A percentile compares a stretch with the other conserved stretches of the same genome.
Conservation (phyloP, 2,329 filamentous ascomycete genomes). For the Albophoma yamanashiensis region DNA sequence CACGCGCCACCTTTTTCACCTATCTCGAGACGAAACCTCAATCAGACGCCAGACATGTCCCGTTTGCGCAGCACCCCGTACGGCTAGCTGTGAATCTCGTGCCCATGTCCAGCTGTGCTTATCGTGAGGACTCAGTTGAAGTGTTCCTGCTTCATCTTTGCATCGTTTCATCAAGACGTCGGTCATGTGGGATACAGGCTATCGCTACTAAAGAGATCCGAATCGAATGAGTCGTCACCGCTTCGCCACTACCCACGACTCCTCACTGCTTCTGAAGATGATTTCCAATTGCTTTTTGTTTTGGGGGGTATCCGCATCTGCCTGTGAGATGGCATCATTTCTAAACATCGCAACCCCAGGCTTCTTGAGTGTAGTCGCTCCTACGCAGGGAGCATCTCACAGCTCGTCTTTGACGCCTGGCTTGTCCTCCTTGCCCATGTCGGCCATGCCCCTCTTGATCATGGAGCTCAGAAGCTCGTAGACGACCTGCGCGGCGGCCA, state of each 20-base stretch:
- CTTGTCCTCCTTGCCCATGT: conserved; percentile 31
- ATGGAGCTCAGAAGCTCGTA: conserved; percentile 78
- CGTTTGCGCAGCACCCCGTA: too few species aligned
- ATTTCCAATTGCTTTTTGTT: not conserved
- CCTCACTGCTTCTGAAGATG: not conserved
- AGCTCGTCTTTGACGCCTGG: conserved; percentile 27
- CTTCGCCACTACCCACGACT: not conserved
- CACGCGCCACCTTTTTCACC: not conserved
- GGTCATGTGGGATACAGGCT: not conserved
- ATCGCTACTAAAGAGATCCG: not conserved
- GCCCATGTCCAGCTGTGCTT: not conserved
- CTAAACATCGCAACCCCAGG: not conserved
- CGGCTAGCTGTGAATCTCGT: not conserved
- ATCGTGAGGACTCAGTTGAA: not conserved
- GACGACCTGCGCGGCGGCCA: conserved; percentile 74
- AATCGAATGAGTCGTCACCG: not conserved
- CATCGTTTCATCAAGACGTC: not conserved
- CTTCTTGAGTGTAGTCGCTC: not conserved
- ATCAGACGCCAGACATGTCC: not conserved
- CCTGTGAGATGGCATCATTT: not conserved
- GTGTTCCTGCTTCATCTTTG: not conserved
- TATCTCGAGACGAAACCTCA: not conserved
- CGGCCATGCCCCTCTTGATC: conserved; percentile 41
- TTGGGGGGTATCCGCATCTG: not conserved
- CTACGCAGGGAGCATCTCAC: conserved; percentile 8